A percentile compares a stretch with the other conserved stretches of the same genome.
These are phyloP conservation scores for Clavispora phyllophila DNA, from an alignment of 805 yeast species.

Conservation along the genomic window DNA sequence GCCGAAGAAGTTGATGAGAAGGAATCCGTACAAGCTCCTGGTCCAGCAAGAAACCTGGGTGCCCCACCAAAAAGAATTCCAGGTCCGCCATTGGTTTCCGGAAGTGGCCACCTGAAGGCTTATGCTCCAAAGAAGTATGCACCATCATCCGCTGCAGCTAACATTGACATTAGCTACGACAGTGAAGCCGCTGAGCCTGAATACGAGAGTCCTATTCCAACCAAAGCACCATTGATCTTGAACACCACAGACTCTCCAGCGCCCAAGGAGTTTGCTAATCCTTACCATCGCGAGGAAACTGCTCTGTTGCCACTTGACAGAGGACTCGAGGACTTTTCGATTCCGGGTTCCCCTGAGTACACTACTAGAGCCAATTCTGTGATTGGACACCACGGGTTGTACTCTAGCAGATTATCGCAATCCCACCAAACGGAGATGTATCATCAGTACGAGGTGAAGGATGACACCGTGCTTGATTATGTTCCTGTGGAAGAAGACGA, in stretches of 20 bases:
- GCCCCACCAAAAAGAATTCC: neutral
- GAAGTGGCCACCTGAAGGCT: neutral
- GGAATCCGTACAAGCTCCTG: neutral
- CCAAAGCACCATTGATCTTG: conserved; percentile 6
- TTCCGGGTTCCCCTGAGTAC: conserved; percentile 41
- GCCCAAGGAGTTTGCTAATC: conserved; percentile 18
- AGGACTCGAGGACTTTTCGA: conserved; percentile 37
- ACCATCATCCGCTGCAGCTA: conserved; percentile 9
- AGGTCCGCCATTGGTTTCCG: neutral
- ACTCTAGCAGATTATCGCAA: conserved; percentile 38
- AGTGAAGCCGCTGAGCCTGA: conserved; percentile 9
- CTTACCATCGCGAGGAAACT: conserved; percentile 18
- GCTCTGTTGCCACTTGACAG: conserved; percentile 13
- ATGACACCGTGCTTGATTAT: conserved; percentile 40
- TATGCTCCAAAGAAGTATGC: conserved; percentile 1
- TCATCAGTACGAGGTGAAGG: conserved; percentile 41
- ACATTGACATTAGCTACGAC: conserved; percentile 32
- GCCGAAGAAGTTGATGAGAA: neutral
- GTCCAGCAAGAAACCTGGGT: neutral
- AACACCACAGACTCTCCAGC: conserved; percentile 4
- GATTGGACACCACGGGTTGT: conserved; percentile 30
- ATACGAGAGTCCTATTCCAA: conserved; percentile 5
- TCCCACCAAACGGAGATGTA: conserved; percentile 41
- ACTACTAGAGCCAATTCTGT: conserved; percentile 44
- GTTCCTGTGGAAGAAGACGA: conserved; percentile 40